These are phyloP conservation scores for Lenwebbia sp. DNA, from an alignment of 345 rosid species.

Conservation along the genomic window DNA sequence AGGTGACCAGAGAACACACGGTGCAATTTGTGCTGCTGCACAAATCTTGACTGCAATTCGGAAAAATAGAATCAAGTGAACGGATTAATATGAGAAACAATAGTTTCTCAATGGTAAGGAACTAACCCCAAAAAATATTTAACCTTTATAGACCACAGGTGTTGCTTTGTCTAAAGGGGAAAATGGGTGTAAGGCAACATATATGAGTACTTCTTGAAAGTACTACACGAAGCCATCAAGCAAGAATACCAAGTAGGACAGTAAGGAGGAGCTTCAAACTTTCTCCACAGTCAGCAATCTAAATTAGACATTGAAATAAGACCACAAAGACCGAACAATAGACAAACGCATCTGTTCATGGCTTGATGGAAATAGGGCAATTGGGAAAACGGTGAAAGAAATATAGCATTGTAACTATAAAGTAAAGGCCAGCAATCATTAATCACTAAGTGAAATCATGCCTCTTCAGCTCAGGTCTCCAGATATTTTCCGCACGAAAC, in stretches of 20 bases:
- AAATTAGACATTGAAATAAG: not conserved
- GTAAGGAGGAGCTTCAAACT: not conserved
- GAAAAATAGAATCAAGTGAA: not conserved
- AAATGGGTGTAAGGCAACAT: not conserved
- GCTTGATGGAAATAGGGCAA: not conserved
- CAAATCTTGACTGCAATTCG: not conserved
- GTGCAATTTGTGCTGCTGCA: not conserved
- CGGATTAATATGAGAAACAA: not conserved
- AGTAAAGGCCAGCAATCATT: not conserved
- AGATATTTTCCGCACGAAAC: not conserved
- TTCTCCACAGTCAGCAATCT: not conserved
- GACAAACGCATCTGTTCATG: not conserved
- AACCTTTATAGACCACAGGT: not conserved
- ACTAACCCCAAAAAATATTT: not conserved
- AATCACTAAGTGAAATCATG: not conserved
- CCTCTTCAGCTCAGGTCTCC: slow-evolving; percentile 7
- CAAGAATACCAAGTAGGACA: not conserved
- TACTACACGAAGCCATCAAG: not conserved
- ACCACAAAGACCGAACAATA: not conserved
- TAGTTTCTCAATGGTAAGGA: not conserved
- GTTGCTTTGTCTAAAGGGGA: not conserved
- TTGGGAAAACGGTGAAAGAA: not conserved
- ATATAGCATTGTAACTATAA: not conserved
- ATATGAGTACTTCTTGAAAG: not conserved
- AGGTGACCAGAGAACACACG: not conserved